These are phyloP conservation scores for Akanthomyces muscarius DNA, from an alignment of 2,329 filamentous ascomycete genomes.

Conservation along the genomic window DNA sequence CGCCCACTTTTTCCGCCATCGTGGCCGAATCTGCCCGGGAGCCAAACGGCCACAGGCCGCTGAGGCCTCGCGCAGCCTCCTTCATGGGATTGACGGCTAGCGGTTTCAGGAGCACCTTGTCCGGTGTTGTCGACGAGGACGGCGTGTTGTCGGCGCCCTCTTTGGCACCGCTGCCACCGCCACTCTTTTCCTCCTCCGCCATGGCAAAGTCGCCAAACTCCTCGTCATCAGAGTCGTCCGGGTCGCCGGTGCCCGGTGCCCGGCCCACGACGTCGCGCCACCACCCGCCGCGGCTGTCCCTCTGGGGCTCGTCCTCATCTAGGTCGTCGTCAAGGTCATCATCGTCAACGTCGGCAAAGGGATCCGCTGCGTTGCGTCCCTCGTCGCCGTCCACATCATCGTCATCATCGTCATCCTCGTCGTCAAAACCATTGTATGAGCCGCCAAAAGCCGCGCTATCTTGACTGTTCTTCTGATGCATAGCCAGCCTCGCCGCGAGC, in stretches of 20 bases:
- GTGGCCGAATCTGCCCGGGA: constrained; percentile 25
- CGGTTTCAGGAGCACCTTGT: constrained; percentile 51
- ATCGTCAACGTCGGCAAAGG: constrained; percentile 54
- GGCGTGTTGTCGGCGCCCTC: not conserved
- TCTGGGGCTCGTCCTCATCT: constrained; percentile 28
- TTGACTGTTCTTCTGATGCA: constrained; percentile 63
- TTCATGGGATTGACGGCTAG: constrained; percentile 49
- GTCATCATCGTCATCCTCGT: constrained; percentile 46
- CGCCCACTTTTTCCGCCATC: constrained; percentile 34
- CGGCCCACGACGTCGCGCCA: constrained; percentile 41
- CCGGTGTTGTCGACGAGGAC: constrained; percentile 21
- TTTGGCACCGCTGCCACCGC: constrained; percentile 21
- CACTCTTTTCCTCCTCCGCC: constrained; percentile 45
- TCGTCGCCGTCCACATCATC: constrained; percentile 32
- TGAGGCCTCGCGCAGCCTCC: constrained; percentile 40
- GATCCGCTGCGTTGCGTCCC: constrained; percentile 25
- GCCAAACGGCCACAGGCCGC: constrained; percentile 58
- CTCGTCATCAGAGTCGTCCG: constrained; percentile 51
- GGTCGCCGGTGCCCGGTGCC: constrained; percentile 33
- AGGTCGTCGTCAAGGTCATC: constrained; percentile 35
- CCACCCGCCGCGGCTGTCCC: constrained; percentile 40
- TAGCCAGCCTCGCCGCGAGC: constrained; percentile 80
- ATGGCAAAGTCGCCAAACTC: constrained; percentile 68
- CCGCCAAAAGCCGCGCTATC: constrained; percentile 41
- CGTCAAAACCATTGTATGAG: constrained; percentile 47